A percentile compares a stretch with the other conserved stretches of the same genome.
Evolutionary conservation across 2,329 filamentous ascomycete genomes (phyloP).

Genomic region (Aspergillus eucalypticola): DNA sequence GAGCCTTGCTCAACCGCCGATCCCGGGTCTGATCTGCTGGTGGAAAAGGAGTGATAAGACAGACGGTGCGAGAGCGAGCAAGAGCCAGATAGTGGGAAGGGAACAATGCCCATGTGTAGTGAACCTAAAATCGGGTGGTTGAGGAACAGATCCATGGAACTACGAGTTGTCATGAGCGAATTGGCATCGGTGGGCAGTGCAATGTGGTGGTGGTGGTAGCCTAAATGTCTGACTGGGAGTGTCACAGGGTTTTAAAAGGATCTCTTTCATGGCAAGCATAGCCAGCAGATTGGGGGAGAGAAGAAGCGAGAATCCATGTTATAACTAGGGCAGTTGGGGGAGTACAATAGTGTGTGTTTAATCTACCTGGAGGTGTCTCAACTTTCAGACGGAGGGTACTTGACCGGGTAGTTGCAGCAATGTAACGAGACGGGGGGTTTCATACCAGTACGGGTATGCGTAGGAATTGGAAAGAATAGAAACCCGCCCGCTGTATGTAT

Average conservation of each 20-base stretch:
- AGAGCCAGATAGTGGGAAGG: neutral
- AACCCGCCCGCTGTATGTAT: no score
- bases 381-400: no score
- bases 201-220: neutral
- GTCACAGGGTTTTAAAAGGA: no score
- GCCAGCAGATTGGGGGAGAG: neutral
- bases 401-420: neutral
- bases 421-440: neutral
- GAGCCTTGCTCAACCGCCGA: constrained; percentile 2
- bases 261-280: no score
- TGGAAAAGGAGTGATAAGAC: neutral
- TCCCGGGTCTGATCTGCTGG: constrained; percentile 2
- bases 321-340: no score
- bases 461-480: neutral
- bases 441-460: neutral
- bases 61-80: neutral
- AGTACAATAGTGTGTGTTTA: no score
- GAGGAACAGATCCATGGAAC: constrained; percentile 2
- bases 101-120: constrained; percentile 8
- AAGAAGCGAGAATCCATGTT: neutral
- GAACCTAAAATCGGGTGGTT: constrained; percentile 1
- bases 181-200: neutral
- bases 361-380: no score
- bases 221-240: neutral
- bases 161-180: neutral